Conservation (phyloP, 129 eudicot species). For the Daucus carota region DH1_v3.0 NC_030382.2:26867501-26868000, state of each 20-base stretch:
- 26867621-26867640: constrained; percentile 66
- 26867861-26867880: constrained; percentile 68
- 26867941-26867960: constrained; percentile 10
- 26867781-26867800: constrained; percentile 59
- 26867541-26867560: constrained; percentile 82
- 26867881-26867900: constrained; percentile 28
- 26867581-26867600: constrained; percentile 58
- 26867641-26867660: constrained; percentile 74
- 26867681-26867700: constrained; percentile 55
- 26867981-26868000: constrained; percentile 67
- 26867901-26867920: constrained; percentile 14
- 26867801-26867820: constrained; percentile 51
- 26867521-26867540: constrained; percentile 75
- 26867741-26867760: constrained; percentile 88
- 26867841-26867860: constrained; percentile 84
- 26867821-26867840: constrained; percentile 63
- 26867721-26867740: constrained; percentile 64
- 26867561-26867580: constrained; percentile 62
- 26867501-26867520: constrained; percentile 86
- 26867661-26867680: constrained; percentile 78
- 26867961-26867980: constrained; percentile 54
- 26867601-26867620: constrained; percentile 47
- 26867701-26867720: constrained; percentile 51
- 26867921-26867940: neutral
- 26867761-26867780: constrained; percentile 72